These are phyloP conservation scores for Neurospora sp. DNA, from an alignment of 495 filamentous ascomycete genomes.

Conservation along the genomic window DNA sequence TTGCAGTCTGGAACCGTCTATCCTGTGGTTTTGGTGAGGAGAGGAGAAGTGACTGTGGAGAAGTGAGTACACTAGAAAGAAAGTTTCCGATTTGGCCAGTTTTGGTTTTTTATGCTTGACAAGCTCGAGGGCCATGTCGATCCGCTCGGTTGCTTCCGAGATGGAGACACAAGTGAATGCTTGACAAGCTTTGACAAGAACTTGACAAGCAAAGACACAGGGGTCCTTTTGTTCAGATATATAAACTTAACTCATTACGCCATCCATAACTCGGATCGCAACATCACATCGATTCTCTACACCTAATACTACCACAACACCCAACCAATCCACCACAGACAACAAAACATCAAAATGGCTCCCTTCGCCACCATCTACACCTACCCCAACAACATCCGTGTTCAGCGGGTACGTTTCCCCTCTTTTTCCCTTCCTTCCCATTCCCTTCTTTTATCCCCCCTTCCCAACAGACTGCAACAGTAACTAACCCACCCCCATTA, in stretches of 20 bases:
- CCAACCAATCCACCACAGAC: neutral
- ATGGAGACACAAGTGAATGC: neutral
- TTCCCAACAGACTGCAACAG: too few relatives aligned
- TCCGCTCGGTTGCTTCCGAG: neutral
- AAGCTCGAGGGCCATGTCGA: neutral
- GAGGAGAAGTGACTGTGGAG: neutral
- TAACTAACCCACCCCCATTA: conserved; percentile 10
- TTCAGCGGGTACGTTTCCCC: conserved; percentile 31
- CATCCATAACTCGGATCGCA: neutral
- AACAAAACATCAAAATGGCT: conserved; percentile 28
- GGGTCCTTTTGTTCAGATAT: neutral
- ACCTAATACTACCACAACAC: neutral
- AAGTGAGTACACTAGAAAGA: neutral
- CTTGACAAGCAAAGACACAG: neutral
- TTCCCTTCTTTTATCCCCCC: neutral
- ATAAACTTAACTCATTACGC: neutral
- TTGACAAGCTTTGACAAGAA: neutral
- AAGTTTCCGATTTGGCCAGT: neutral
- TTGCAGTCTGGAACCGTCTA: neutral
- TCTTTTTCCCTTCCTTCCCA: neutral
- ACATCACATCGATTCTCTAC: neutral
- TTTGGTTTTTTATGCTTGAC: neutral
- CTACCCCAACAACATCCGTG: conserved; percentile 38
- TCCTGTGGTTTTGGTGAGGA: neutral
- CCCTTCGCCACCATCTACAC: conserved; percentile 44